A percentile compares a stretch with the other conserved stretches of the same genome.
phyloP scores from a whole-genome alignment of 768 basidiomycete species.

The Amanita thiersii region DNA sequence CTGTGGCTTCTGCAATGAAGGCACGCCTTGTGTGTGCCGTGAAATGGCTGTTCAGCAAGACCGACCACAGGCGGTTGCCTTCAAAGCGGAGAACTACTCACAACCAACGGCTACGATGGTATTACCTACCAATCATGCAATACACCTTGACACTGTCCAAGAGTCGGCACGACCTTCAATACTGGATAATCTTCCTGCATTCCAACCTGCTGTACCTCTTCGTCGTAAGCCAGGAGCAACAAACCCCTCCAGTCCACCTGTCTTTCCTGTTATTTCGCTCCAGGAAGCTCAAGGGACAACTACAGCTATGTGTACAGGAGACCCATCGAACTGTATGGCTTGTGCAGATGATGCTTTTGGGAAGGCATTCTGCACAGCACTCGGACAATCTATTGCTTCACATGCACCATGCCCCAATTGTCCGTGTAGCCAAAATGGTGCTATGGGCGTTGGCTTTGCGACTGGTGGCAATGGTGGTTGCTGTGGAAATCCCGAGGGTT shows the following conservation, averaged over 20 bases:
- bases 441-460: conserved; percentile 3
- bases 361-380: conserved; percentile 78
- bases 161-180: conserved; percentile 34
- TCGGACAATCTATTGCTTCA: conserved; percentile 53
- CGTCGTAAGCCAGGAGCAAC: conserved; percentile 40
- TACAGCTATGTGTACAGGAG: conserved; percentile 61
- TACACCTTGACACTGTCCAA: neutral
- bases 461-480: conserved; percentile 8
- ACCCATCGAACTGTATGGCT: conserved; percentile 78
- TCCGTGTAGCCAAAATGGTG: conserved; percentile 25
- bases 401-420: conserved; percentile 47
- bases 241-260: conserved; percentile 29
- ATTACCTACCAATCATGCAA: neutral
- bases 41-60: conserved; percentile 50
- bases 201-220: conserved; percentile 77
- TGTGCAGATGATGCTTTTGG: conserved; percentile 85
- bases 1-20: conserved; percentile 72
- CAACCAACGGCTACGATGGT: conserved; percentile 3
- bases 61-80: conserved; percentile 8
- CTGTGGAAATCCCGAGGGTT: conserved; percentile 16
- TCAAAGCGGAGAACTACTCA: conserved; percentile 19
- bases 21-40: conserved; percentile 69
- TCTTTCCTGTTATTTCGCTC: conserved; percentile 44
- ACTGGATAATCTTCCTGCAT: conserved; percentile 69
- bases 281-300: conserved; percentile 14